Percentiles rank a stretch among this genome's conserved stretches.
These are phyloP conservation scores for Vigna mungo DNA, from an alignment of 306 rosid genomes.

Conservation along the genomic window DNA sequence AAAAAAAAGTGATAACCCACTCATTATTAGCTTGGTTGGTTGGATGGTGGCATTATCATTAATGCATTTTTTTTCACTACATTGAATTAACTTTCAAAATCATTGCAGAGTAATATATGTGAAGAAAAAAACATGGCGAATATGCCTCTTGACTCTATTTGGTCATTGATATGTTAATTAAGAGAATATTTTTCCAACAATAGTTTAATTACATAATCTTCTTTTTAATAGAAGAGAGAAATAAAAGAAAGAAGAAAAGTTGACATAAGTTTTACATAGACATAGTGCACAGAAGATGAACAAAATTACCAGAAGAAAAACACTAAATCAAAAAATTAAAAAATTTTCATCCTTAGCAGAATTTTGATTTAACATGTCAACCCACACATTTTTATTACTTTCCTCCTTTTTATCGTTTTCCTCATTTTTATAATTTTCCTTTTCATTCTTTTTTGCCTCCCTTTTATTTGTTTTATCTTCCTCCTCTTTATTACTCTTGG, in stretches of 20 bases:
- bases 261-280: neutral
- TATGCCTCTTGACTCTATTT: too few species aligned
- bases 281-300: neutral
- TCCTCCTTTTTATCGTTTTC: constrained; percentile 11
- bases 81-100: neutral
- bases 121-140: too few species aligned
- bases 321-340: constrained; percentile 51
- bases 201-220: neutral
- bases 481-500: neutral
- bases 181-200: neutral
- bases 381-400: constrained; percentile 44
- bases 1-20: too few species aligned
- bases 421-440: neutral
- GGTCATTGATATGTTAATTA: too few species aligned
- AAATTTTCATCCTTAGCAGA: constrained; percentile 44
- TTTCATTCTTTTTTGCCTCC: neutral
- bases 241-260: neutral
- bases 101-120: too few species aligned
- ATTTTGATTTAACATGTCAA: constrained; percentile 37
- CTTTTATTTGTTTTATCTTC: neutral
- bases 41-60: neutral
- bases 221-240: neutral
- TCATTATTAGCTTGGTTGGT: neutral
- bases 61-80: neutral
- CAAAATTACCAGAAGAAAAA: neutral